Base-by-base conservation (phyloP, 352 stramenopile species). In the Phytopythium aichiense region DNA sequence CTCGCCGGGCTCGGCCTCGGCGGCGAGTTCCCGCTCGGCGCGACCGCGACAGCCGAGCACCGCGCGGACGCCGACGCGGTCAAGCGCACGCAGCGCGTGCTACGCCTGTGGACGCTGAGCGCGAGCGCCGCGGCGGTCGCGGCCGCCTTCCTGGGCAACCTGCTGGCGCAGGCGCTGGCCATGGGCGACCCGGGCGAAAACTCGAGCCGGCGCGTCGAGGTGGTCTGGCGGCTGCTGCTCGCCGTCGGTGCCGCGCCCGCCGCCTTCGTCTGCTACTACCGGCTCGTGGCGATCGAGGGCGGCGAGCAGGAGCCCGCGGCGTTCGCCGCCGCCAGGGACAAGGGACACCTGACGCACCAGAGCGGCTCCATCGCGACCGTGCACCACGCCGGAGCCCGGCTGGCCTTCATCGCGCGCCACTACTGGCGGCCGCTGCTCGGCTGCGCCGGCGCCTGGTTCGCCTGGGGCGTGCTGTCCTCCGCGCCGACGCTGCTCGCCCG, bases 381-480 rank as follows among this genome's bases (percentile, higher is more conserved):
- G 3, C 30, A 31, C 20, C 52, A 33, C 20, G 33, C 18, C 20
- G 31, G 31, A 2, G 20, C 18, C 33, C 31, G 31, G 31, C 28
- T 88, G 11, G 25, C 22, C 5, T 82, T 88, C 64, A 82, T 89
- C 31, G 28, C 83, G 20, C 67, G 66, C 7, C 59, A 89, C 66
- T 88, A 88, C 61, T 68, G 78, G 18, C 57, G 65, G 20, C 65
- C 69, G 15, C 64, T 95, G 7, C 37, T 94, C 7, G 87, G 84
- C 2, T 90, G 79, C 42, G 84, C 87, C 0, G 83, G 79, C 59
- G 81, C 80, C 53, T 96, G 87, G 85, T 93, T 96, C 65, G 76
- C 94, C 13, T 92, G 94, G 62, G 87, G 94, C 61, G 87, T 96
- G 56, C 78, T 91, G 2, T 94, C 88, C 56, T 91, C 89, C 63